Evolutionary conservation across 2,329 filamentous ascomycete genomes (phyloP).

Genomic region (Fusarium euwallaceae): DNA sequence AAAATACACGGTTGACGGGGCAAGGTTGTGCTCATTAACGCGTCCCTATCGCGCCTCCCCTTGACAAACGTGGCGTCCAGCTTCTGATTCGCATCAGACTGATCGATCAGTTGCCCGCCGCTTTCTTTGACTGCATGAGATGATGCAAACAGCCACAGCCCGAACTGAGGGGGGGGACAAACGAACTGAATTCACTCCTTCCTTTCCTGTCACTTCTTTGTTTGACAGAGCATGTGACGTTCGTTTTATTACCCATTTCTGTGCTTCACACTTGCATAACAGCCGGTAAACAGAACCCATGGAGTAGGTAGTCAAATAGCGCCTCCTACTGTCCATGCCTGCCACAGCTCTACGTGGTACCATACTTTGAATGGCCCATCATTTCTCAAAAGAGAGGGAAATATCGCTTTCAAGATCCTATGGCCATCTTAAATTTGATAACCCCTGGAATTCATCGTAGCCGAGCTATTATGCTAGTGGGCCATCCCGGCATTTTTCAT

Average conservation of each 20-base stretch:
- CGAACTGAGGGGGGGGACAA: background rate
- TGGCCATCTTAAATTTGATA: background rate
- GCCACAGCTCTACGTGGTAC: background rate
- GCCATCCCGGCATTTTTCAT: background rate
- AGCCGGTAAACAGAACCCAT: background rate
- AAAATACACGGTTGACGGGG: slow-evolving; percentile 36
- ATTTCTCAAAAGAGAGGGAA: background rate
- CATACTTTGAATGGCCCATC: background rate
- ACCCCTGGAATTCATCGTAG: background rate
- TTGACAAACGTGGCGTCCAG: background rate
- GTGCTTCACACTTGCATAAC: background rate
- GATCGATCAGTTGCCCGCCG: background rate
- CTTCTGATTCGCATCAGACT: background rate
- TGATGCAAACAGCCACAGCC: background rate
- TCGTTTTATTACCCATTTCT: background rate
- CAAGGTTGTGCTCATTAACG: slow-evolving; percentile 34
- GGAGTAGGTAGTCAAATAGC: background rate
- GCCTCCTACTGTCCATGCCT: background rate
- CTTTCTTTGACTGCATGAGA: slow-evolving; percentile 3
- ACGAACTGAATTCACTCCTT: background rate
- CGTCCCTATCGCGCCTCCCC: slow-evolving; percentile 25
- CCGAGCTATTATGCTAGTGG: background rate
- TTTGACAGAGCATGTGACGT: background rate
- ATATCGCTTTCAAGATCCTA: background rate
- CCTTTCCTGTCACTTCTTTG: background rate